Conservation (phyloP, 2,329 filamentous ascomycete genomes). For the Ascochyta fabae region DNA sequence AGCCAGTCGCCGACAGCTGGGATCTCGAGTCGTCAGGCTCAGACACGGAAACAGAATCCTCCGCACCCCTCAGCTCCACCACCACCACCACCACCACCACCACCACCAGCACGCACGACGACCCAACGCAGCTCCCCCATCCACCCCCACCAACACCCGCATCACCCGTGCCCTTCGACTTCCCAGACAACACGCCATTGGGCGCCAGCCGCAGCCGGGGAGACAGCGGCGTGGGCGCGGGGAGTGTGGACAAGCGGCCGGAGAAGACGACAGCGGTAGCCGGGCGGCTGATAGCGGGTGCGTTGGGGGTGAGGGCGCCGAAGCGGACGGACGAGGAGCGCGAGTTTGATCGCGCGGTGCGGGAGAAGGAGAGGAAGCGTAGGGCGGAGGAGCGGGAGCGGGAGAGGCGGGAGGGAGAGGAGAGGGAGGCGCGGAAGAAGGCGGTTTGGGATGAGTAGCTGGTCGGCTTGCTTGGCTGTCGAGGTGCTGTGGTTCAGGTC, state of each 20-base stretch:
- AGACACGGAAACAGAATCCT: conserved; percentile 42
- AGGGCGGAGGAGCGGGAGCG: conserved; percentile 74
- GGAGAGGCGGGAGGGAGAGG: conserved; percentile 67
- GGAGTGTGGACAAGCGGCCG: conserved; percentile 59
- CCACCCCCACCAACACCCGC: conserved; percentile 47
- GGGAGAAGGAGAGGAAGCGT: conserved; percentile 82
- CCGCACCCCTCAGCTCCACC: conserved; percentile 34
- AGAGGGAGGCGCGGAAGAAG: conserved; percentile 74
- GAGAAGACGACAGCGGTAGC: conserved; percentile 96
- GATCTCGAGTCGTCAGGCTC: conserved; percentile 68
- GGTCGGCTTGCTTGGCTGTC: background rate
- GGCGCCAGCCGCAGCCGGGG: conserved; percentile 16
- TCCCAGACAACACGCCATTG: conserved; percentile 35
- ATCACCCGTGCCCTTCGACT: conserved; percentile 44
- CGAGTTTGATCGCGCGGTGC: conserved; percentile 81
- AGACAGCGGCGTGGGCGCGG: conserved; percentile 31
- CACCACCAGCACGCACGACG: conserved; percentile 4
- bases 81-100: conserved; percentile 13
- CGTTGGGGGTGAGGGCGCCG: conserved; percentile 80
- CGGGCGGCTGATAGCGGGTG: conserved; percentile 85
- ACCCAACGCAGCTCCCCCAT: conserved; percentile 25
- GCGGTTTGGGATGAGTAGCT: conserved; percentile 79
- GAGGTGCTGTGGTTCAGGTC: background rate
- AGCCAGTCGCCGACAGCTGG: conserved; percentile 72
- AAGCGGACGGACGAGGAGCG: conserved; percentile 86